phyloP scores from a whole-genome alignment of 2,329 filamentous ascomycete species.

The Penicillium sp. region DNA sequence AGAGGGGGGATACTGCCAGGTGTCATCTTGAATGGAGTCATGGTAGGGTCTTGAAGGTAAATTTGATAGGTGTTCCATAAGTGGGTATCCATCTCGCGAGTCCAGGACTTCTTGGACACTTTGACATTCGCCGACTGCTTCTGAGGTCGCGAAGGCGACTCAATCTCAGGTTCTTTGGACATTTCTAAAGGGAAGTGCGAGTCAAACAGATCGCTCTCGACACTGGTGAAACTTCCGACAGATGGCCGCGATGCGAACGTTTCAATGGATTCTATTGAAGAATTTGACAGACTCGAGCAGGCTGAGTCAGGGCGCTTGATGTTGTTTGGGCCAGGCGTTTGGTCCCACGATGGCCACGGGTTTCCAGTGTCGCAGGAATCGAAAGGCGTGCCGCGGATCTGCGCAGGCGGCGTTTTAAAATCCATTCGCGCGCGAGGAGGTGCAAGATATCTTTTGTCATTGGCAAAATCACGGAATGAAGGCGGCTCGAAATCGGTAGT shows the following conservation, averaged over 20 bases:
- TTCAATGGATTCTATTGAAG: slow-evolving; percentile 59
- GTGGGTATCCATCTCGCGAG: slow-evolving; percentile 63
- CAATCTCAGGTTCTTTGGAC: slow-evolving; percentile 36
- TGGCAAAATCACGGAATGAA: slow-evolving; percentile 22
- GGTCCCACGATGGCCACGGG: slow-evolving; percentile 34
- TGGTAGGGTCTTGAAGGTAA: slow-evolving; percentile 63
- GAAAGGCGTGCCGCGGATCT: slow-evolving; percentile 40
- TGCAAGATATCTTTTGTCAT: slow-evolving; percentile 38
- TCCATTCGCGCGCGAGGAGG: slow-evolving; percentile 38
- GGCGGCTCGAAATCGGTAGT: slow-evolving; percentile 29
- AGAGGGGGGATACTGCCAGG: slow-evolving; percentile 62
- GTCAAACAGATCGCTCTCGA: slow-evolving; percentile 57
- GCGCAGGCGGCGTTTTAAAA: slow-evolving; percentile 46
- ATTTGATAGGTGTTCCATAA: slow-evolving; percentile 65
- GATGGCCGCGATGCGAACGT: slow-evolving; percentile 58
- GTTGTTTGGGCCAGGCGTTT: slow-evolving; percentile 37
- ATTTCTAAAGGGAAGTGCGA: slow-evolving; percentile 51
- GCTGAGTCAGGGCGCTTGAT: slow-evolving; percentile 57
- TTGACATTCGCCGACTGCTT: slow-evolving; percentile 26
- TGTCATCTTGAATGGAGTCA: slow-evolving; percentile 66
- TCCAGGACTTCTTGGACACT: slow-evolving; percentile 46
- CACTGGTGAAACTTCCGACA: slow-evolving; percentile 59
- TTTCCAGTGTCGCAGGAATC: slow-evolving; percentile 28
- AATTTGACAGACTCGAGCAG: slow-evolving; percentile 60
- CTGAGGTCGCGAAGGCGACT: slow-evolving; percentile 37